Percentiles rank a stretch among this genome's conserved stretches.
Conservation (phyloP, 164 flowering plant genomes). For the Malania oleifera region DNA sequence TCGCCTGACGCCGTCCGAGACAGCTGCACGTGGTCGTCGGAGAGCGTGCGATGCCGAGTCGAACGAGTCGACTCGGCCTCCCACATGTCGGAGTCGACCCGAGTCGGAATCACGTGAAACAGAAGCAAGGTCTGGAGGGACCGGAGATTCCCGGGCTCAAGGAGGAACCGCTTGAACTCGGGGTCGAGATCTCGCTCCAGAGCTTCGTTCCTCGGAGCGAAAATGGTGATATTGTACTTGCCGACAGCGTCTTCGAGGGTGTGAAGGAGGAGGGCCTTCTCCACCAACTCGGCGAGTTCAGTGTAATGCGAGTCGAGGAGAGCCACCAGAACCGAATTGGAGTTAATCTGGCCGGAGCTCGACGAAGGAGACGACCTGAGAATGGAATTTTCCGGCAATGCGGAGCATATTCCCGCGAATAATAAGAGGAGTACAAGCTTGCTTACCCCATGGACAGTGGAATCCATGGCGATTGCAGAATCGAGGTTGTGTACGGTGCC, state of each 20-base stretch:
- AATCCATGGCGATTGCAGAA: too few relatives aligned
- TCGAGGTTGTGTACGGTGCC: too few relatives aligned
- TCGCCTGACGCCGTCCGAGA: background rate
- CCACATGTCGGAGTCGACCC: slow-evolving; percentile 26
- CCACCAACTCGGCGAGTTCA: slow-evolving; percentile 34
- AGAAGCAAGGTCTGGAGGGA: slow-evolving; percentile 50
- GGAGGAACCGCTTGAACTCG: slow-evolving; percentile 52
- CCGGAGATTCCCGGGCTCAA: slow-evolving; percentile 43
- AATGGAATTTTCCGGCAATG: background rate
- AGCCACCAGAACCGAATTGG: slow-evolving; percentile 33
- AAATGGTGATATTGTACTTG: slow-evolving; percentile 45
- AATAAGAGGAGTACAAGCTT: background rate
- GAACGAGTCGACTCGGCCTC: background rate
- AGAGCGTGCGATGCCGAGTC: background rate
- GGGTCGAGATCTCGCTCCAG: slow-evolving; percentile 52
- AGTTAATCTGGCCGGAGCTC: slow-evolving; percentile 21
- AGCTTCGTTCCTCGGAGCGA: slow-evolving; percentile 52
- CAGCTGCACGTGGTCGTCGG: slow-evolving; percentile 6
- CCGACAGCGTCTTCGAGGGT: slow-evolving; percentile 46
- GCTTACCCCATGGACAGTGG: too few relatives aligned
- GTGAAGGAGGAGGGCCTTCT: slow-evolving; percentile 45
- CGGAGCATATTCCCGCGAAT: background rate
- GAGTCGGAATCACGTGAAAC: slow-evolving; percentile 37
- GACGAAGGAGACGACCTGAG: background rate
- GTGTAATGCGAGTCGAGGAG: slow-evolving; percentile 36